These are phyloP conservation scores for Euphorbia celastroides DNA, from an alignment of 441 rosid genomes.

Conservation along the genomic window DNA sequence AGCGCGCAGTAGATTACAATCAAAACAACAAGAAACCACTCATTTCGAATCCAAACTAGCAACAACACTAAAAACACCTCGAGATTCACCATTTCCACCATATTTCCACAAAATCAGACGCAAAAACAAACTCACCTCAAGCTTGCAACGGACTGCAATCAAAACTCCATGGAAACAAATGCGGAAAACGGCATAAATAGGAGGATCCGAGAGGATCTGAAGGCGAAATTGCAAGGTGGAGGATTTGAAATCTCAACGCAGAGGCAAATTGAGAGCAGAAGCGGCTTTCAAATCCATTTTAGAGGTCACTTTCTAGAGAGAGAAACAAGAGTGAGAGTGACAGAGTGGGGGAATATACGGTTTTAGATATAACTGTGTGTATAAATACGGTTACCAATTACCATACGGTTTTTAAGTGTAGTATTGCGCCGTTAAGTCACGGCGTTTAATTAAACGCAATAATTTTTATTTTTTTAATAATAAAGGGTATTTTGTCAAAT, in stretches of 20 bases:
- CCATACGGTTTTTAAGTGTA: slow-evolving; percentile 17
- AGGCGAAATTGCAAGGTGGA: background rate
- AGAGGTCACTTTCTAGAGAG: slow-evolving; percentile 20
- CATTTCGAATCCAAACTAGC: background rate
- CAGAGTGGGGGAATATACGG: slow-evolving; percentile 5
- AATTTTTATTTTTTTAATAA: no score
- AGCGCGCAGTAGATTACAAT: slow-evolving; percentile 21
- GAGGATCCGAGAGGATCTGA: slow-evolving; percentile 37
- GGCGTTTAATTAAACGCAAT: background rate
- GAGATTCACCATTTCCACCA: no score
- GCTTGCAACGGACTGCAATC: no score
- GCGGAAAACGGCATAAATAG: slow-evolving; percentile 16
- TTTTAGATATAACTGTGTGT: background rate
- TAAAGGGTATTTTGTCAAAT: no score
- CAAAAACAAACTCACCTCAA: no score
- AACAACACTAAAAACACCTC: background rate
- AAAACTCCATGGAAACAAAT: slow-evolving; percentile 32
- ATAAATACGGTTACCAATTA: background rate
- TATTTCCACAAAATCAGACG: no score
- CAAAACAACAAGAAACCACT: background rate
- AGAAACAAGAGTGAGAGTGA: background rate
- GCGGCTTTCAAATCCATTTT: slow-evolving; percentile 29
- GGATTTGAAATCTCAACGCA: slow-evolving; percentile 3
- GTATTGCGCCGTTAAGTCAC: background rate
- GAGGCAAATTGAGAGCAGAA: slow-evolving; percentile 4